Base-by-base conservation (phyloP, 1,284 basidiomycete genomes). In the Boletus austroedulis region DNA sequence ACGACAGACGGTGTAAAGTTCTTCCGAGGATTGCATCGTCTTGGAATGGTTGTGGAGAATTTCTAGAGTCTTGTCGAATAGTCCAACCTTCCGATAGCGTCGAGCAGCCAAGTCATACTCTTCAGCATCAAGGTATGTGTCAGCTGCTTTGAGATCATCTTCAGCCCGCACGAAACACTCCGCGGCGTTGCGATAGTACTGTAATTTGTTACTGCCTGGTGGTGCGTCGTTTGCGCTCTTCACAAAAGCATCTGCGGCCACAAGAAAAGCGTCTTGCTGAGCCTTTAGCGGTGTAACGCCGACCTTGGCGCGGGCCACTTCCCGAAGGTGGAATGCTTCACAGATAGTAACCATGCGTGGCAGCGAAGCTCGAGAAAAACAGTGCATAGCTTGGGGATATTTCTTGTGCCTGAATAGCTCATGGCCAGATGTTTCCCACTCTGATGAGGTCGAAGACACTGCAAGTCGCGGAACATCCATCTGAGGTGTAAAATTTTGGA, bases 341-440 rank as follows among this genome's bases (percentile, higher is more conserved):
- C 80, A 75, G 9, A 88, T 77, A 3, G 71, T 75, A 5, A 70
- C 77, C 65, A 85, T 77, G 12, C 77, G 75, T 0, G 62, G 69
- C 32, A 77, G 66, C 2, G 61, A 69, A 5, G 88, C 87, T 23
- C 82, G 78, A 53, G 82, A 77, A 58, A 82, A 90, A 58, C 84
- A 85, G 53, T 83, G 78, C 70, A 79, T 82, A 0, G 89, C 86
- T 62, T 87, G 82, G 0, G 73, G 64, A 61, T 83, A 90, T 17
- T 77, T 78, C 48, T 80, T 77, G 43, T 82, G 77, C 8, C 78
- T 69, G 66, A 90, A 89, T 6, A 89, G 67, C 3, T 74, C 70
- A 5, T 69, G 70, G 5, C 83, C 86, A 19, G 75, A 79, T 10
- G 70, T 73, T 15, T 75, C 79, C 86, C 87, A 89, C 66, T 87